Conservation (phyloP, 2,329 filamentous ascomycete genomes). For the Onygenales sp. region DNA sequence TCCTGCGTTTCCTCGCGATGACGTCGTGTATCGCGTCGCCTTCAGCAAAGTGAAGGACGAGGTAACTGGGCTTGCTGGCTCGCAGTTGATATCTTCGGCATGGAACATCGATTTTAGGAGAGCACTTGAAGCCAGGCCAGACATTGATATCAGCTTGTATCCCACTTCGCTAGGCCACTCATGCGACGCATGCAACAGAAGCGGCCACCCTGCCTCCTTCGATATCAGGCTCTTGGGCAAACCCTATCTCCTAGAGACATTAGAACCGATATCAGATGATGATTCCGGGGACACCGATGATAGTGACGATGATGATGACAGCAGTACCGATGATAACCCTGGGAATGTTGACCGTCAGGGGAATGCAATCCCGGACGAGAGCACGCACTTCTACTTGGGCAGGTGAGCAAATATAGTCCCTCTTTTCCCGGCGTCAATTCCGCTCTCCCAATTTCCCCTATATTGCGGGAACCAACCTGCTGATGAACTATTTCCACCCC, state of each 20-base stretch:
- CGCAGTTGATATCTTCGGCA: constrained; percentile 60
- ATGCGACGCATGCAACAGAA: constrained; percentile 64
- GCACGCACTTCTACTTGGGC: constrained; percentile 45
- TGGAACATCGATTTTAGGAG: constrained; percentile 61
- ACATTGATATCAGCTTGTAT: constrained; percentile 43
- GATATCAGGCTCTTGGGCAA: constrained; percentile 55
- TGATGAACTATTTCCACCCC: not conserved
- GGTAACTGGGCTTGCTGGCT: constrained; percentile 56
- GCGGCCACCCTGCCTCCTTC: constrained; percentile 57
- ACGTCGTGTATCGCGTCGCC: constrained; percentile 57
- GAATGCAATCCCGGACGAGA: constrained; percentile 34
- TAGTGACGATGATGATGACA: constrained; percentile 25
- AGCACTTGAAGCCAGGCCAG: constrained; percentile 56
- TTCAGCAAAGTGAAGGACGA: constrained; percentile 66
- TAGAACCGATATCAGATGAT: constrained; percentile 52
- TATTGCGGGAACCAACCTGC: not conserved
- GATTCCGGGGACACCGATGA: constrained; percentile 16
- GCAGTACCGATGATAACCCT: constrained; percentile 20
- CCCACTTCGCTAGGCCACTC: constrained; percentile 36
- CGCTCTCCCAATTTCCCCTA: not conserved
- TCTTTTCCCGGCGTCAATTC: not conserved
- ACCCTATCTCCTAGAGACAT: constrained; percentile 55
- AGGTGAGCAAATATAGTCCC: constrained; percentile 23
- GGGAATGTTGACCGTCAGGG: constrained; percentile 38
- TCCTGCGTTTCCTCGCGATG: constrained; percentile 54